Conservation (phyloP, 208 protist genomes). For the Crithidia mellificae region DNA sequence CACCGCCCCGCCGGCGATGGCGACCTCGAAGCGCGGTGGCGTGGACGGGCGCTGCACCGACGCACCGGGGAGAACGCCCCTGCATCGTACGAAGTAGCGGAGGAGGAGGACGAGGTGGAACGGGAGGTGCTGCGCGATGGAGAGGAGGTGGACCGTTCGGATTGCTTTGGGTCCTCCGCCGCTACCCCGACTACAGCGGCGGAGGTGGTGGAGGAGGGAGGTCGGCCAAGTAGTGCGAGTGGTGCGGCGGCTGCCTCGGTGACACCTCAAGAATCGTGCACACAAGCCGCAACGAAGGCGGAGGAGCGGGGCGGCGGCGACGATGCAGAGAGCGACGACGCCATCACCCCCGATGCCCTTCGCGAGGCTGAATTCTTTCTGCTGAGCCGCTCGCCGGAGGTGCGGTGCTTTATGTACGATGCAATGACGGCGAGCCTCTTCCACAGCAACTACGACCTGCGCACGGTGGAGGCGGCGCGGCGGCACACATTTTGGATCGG, state of each 20-base stretch:
- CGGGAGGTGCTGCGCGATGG: constrained; percentile 8
- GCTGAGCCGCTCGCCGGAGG: constrained; percentile 46
- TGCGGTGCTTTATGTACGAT: constrained; percentile 86
- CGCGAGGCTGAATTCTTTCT: constrained; percentile 33
- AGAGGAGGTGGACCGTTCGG: neutral
- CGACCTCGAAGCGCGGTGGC: neutral
- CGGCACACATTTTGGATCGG: constrained; percentile 51
- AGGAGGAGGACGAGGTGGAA: constrained; percentile 9
- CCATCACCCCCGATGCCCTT: constrained; percentile 16
- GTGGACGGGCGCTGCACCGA: neutral
- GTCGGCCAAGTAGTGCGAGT: too few relatives aligned
- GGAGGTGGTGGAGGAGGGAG: too few relatives aligned
- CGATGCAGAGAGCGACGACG: neutral
- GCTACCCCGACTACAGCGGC: too few relatives aligned
- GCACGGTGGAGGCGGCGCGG: constrained; percentile 38
- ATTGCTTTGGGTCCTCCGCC: neutral
- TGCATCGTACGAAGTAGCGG: neutral
- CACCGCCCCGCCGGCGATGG: too few relatives aligned
- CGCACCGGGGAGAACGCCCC: too few relatives aligned
- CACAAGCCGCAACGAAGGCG: neutral
- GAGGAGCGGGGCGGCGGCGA: constrained; percentile 1
- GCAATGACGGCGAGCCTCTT: constrained; percentile 75
- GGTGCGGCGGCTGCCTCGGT: too few relatives aligned
- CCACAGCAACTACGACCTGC: constrained; percentile 49
- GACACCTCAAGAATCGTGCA: too few relatives aligned